phyloP scores from a whole-genome alignment of 495 filamentous ascomycete genomes.

The Aspergillus sclerotioniger region DNA sequence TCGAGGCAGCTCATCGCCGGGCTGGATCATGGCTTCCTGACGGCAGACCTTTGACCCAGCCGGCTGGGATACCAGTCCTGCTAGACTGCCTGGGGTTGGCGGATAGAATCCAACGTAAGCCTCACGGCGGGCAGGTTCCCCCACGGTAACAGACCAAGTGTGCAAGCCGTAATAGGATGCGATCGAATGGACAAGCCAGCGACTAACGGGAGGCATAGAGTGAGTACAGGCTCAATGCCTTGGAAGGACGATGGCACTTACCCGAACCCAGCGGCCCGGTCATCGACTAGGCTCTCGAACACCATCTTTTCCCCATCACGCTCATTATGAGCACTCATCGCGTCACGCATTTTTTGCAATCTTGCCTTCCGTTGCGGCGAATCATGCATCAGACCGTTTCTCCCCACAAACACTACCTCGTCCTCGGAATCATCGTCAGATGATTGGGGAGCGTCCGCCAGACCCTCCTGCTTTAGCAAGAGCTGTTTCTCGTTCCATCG shows the following conservation, averaged over 20 bases:
- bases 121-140: conserved; percentile 71
- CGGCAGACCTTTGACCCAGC: conserved; percentile 18
- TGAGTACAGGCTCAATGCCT: not conserved
- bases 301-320: conserved; percentile 69
- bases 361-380: conserved; percentile 40
- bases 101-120: conserved; percentile 81
- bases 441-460: conserved; percentile 49
- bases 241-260: conserved; percentile 44
- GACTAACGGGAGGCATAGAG: conserved; percentile 47
- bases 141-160: conserved; percentile 77
- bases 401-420: conserved; percentile 90
- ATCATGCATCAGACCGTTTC: conserved; percentile 72
- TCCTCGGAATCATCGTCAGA: conserved; percentile 67
- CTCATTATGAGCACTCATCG: conserved; percentile 44
- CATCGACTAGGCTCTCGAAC: conserved; percentile 71
- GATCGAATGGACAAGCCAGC: conserved; percentile 92
- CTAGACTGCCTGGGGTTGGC: conserved; percentile 28
- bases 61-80: conserved; percentile 28
- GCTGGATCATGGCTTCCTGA: conserved; percentile 31
- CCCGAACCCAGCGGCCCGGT: conserved; percentile 77
- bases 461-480: conserved; percentile 40
- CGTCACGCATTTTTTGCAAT: conserved; percentile 33
- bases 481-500: conserved; percentile 54
- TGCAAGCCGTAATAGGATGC: conserved; percentile 89
- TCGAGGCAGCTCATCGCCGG: conserved; percentile 52